Conservation (phyloP, 2,329 filamentous ascomycete genomes). For the Nigrospora sphaerica region DNA sequence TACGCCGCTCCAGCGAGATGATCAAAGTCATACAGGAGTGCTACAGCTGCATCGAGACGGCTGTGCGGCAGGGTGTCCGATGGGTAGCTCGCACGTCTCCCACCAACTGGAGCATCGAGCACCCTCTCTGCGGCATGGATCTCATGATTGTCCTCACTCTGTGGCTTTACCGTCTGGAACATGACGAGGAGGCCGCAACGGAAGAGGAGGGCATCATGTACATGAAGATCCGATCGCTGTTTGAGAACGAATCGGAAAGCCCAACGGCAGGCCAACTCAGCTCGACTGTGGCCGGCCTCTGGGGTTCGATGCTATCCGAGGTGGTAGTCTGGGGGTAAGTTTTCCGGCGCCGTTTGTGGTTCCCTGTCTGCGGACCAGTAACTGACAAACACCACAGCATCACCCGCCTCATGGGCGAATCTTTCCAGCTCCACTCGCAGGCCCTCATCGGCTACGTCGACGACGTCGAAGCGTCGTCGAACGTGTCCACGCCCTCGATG, state of each 20-base stretch:
- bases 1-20: conserved; percentile 95
- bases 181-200: conserved; percentile 87
- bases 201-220: conserved; percentile 85
- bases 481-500: conserved; percentile 64
- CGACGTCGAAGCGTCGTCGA: conserved; percentile 63
- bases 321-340: conserved; percentile 99
- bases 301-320: conserved; percentile 97
- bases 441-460: conserved; percentile 93
- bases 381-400: conserved; percentile 45
- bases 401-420: conserved; percentile 93
- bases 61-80: conserved; percentile 86
- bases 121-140: conserved; percentile 92
- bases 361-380: conserved; percentile 35
- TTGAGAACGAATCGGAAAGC: conserved; percentile 84
- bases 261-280: conserved; percentile 72
- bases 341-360: neutral
- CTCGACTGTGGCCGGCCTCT: conserved; percentile 89
- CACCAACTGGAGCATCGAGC: conserved; percentile 98
- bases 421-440: conserved; percentile 94
- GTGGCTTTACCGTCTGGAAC: conserved; percentile 98
- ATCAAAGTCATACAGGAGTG: conserved; percentile 97
- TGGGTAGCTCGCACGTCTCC: conserved; percentile 98
- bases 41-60: conserved; percentile 95
- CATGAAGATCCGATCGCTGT: conserved; percentile 82
- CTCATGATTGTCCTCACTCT: conserved; percentile 96